A percentile compares a stretch with the other conserved stretches of the same genome.
phyloP scores from a whole-genome alignment of 1,284 basidiomycete genomes.

The Dichomitus squalens region DNA sequence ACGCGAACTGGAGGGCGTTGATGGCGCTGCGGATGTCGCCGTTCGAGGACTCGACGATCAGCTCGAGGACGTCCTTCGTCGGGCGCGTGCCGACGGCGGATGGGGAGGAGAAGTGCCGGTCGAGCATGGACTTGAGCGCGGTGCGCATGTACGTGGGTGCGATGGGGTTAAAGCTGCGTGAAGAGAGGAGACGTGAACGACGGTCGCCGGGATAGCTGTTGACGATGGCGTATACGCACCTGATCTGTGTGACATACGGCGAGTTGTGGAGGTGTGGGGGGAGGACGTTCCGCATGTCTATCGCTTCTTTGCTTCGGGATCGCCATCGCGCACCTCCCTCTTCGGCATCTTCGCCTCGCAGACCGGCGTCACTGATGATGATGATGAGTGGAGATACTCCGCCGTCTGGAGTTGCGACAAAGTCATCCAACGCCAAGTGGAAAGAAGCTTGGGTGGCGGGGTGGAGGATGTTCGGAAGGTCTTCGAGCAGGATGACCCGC shows the following conservation, averaged over 20 bases:
- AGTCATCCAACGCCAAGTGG: conserved; percentile 67
- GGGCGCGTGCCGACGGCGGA: conserved; percentile 39
- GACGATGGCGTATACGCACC: conserved; percentile 45
- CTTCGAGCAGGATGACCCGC: conserved; percentile 84
- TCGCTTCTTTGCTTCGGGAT: conserved; percentile 51
- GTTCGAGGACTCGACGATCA: conserved; percentile 77
- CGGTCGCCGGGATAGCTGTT: not conserved
- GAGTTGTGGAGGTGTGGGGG: conserved; percentile 60
- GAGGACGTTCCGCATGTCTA: conserved; percentile 73
- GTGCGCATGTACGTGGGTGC: conserved; percentile 84
- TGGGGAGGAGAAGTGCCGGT: conserved; percentile 44
- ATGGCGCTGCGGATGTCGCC: conserved; percentile 94
- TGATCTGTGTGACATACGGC: conserved; percentile 74
- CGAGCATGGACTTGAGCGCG: conserved; percentile 72
- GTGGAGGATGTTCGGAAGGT: conserved; percentile 90
- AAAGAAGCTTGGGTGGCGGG: conserved; percentile 74
- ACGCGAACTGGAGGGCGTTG: conserved; percentile 89
- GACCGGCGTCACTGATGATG: conserved; percentile 82
- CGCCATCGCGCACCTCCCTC: conserved; percentile 50
- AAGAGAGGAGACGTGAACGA: not conserved
- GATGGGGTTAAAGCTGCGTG: conserved; percentile 77
- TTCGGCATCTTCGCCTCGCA: conserved; percentile 66
- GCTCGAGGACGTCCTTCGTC: conserved; percentile 68
- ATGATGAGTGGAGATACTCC: conserved; percentile 74
- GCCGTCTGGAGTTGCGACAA: conserved; percentile 44